Base-by-base conservation (phyloP, 805 yeast species). In the Diddensiella santjacobensis region DNA sequence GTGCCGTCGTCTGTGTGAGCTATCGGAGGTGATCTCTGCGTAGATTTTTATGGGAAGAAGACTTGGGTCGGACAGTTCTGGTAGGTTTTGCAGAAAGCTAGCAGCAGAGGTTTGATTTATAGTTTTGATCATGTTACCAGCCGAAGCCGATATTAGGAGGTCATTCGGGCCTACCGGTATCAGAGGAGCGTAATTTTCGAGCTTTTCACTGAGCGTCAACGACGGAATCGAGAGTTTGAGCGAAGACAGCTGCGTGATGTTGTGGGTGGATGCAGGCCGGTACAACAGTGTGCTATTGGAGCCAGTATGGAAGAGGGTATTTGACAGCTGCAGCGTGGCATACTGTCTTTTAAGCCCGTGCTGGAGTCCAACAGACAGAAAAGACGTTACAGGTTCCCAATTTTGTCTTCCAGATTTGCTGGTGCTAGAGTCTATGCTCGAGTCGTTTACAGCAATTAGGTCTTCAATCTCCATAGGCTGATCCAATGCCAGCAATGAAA, bases 51-150 rank as follows among this genome's bases (percentile, higher is more conserved):
- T 42, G 40, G 43, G 44, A 40, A 46, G n/a, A 50, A 38, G 10
- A 41, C 40, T 20, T 47, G 50, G 19, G 47, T 47, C 22, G 38
- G 43, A n/a, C 18, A 59, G 42, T 11, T 45, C 49, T 6, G 58
- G 46, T 5, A 56, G 48, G 8, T 47, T 52, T 53, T 80, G 83
- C 45, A 84, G 64, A 51, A 63, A 77, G 29, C 71, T 70, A 0
- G 88, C 75, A 0, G 89, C 87, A 0, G 87, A 73, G 45, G 65
- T 58, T 22, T 67, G 64, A 57, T 84, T 75, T 50, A 84, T 73
- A 4, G 71, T 56, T 60, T 81, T 80, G 53, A 83, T 68, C 62
- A 84, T 69, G 60, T 84, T 84, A 6, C 81, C 84, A 3, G 72
- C 70, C 48, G 71, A 70, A 2, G 68, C 62, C 0, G 87, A 79